Conservation (phyloP, 2,329 filamentous ascomycete species). For the Diaporthe sp. region DNA sequence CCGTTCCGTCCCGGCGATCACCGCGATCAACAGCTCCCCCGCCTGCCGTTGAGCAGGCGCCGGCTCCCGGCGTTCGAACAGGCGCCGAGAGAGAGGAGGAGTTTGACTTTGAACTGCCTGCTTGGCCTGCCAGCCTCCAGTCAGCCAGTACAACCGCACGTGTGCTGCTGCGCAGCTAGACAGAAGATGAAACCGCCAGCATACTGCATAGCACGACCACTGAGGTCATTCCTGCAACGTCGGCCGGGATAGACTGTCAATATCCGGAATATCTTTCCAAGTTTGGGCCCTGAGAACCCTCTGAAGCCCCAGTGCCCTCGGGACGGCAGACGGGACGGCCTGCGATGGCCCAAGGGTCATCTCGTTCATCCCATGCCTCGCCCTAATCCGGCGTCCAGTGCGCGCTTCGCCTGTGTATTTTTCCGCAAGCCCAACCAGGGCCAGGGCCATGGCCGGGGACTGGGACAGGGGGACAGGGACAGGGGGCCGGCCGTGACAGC, state of each 20-base stretch:
- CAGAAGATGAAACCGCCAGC: neutral
- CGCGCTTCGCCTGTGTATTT: neutral
- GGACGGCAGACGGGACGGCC: conserved; percentile 19
- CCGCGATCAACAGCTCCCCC: neutral
- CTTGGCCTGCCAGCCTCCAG: no score
- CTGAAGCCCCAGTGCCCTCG: neutral
- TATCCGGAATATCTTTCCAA: neutral
- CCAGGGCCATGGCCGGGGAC: neutral
- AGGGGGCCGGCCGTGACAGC: neutral
- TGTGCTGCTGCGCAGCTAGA: neutral
- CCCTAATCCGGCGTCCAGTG: conserved; percentile 10
- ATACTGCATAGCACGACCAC: neutral
- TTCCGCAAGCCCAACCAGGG: neutral
- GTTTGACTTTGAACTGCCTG: neutral
- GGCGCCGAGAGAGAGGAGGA: neutral
- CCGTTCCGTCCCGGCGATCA: conserved; percentile 22
- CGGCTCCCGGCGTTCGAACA: neutral
- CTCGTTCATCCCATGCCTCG: neutral
- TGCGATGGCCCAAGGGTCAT: neutral
- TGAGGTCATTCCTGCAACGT: neutral
- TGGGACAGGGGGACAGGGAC: neutral
- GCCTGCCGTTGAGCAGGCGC: conserved; percentile 11
- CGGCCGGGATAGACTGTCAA: conserved; percentile 1
- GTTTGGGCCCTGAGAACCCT: no score
- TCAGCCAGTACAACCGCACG: neutral